Conservation (phyloP, 345 rosid genomes). For the Hypericum perforatum region DNA sequence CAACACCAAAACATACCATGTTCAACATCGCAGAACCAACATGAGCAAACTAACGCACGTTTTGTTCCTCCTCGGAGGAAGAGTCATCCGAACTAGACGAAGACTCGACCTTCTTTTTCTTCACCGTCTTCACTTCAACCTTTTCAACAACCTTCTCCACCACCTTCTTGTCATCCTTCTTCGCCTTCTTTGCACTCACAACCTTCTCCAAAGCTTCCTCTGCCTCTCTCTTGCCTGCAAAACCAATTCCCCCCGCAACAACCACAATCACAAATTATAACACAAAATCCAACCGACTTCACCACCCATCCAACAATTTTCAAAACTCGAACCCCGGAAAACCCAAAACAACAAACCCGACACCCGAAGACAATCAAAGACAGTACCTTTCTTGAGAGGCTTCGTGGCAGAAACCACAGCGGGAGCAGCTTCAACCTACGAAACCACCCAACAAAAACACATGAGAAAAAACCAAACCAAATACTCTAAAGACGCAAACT, state of each 20-base stretch:
- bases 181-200: constrained; percentile 55
- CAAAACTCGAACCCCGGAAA: too few species aligned
- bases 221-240: constrained; percentile 62
- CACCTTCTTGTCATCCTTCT: constrained; percentile 22
- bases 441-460: neutral
- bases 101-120: constrained; percentile 41
- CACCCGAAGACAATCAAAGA: too few species aligned
- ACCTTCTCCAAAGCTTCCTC: constrained; percentile 43
- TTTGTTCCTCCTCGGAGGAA: constrained; percentile 67
- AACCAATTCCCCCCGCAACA: neutral
- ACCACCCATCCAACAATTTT: too few species aligned
- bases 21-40: neutral
- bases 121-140: constrained; percentile 34
- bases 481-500: too few species aligned
- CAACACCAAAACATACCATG: neutral
- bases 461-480: neutral
- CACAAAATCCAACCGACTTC: neutral
- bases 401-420: constrained; percentile 24
- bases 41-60: constrained; percentile 16
- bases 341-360: too few species aligned
- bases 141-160: constrained; percentile 40
- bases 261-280: neutral
- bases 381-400: constrained; percentile 45
- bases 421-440: constrained; percentile 22
- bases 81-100: constrained; percentile 37